These are phyloP conservation scores for Rhodamnia argentea DNA, from an alignment of 345 rosid species.

Conservation along the genomic window DNA sequence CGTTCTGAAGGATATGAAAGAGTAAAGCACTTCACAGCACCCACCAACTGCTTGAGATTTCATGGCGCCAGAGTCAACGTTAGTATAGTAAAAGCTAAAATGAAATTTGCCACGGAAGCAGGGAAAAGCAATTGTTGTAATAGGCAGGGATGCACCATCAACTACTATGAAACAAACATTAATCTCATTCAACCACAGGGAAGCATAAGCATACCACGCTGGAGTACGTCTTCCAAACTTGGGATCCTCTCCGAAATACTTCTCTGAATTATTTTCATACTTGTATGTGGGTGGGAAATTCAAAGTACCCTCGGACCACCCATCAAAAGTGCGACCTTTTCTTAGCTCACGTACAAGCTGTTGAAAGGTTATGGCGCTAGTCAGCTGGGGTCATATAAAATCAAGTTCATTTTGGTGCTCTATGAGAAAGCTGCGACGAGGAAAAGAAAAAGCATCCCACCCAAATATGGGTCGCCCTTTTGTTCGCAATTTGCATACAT, in stretches of 20 bases:
- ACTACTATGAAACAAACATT: background rate
- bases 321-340: conserved; percentile 68
- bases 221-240: conserved; percentile 76
- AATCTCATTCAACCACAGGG: background rate
- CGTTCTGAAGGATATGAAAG: background rate
- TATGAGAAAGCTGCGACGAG: background rate
- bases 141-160: background rate
- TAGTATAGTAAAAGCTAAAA: background rate
- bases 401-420: background rate
- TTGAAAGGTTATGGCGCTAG: background rate
- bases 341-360: conserved; percentile 66
- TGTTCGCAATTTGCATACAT: background rate
- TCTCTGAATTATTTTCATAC: conserved; percentile 65
- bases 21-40: background rate
- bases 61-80: background rate
- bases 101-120: background rate
- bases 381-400: background rate
- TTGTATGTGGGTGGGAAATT: conserved; percentile 86
- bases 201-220: conserved; percentile 48
- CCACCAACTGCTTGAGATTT: background rate
- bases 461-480: background rate
- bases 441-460: background rate
- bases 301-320: conserved; percentile 81
- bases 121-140: background rate
- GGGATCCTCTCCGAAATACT: conserved; percentile 64